Conservation (phyloP, 2,329 filamentous ascomycete genomes). For the Sclerotinia minor region DNA sequence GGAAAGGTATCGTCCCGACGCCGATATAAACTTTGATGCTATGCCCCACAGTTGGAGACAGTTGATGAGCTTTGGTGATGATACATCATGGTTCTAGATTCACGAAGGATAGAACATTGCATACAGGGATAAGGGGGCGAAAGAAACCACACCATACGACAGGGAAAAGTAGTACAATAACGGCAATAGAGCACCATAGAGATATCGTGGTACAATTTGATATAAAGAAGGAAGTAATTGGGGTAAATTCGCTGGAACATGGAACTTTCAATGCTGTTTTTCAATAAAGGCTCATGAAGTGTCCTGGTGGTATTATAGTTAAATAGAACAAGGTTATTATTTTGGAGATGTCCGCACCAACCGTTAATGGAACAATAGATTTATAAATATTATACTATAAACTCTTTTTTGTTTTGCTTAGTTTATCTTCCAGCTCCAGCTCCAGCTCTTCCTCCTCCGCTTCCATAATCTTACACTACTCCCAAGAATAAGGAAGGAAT, state of each 20-base stretch:
- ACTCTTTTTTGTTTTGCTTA: too few relatives aligned
- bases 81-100: background rate
- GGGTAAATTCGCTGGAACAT: background rate
- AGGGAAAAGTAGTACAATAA: background rate
- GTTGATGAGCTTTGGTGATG: slow-evolving; percentile 4
- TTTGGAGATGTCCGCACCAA: background rate
- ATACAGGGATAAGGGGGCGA: background rate
- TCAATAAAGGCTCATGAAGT: background rate
- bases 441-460: background rate
- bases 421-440: too few relatives aligned
- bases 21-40: background rate
- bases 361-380: background rate
- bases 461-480: slow-evolving; percentile 23
- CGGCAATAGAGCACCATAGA: too few relatives aligned
- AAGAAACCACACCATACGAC: background rate
- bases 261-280: background rate
- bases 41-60: slow-evolving; percentile 7
- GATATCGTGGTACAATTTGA: background rate
- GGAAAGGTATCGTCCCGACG: background rate
- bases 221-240: background rate
- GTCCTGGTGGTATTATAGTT: background rate
- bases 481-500: too few relatives aligned
- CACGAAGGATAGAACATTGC: background rate
- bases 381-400: background rate
- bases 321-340: background rate